Evolutionary conservation across 2,329 filamentous ascomycete species (phyloP).

Genomic region (Cladophialophora yegresii): DNA sequence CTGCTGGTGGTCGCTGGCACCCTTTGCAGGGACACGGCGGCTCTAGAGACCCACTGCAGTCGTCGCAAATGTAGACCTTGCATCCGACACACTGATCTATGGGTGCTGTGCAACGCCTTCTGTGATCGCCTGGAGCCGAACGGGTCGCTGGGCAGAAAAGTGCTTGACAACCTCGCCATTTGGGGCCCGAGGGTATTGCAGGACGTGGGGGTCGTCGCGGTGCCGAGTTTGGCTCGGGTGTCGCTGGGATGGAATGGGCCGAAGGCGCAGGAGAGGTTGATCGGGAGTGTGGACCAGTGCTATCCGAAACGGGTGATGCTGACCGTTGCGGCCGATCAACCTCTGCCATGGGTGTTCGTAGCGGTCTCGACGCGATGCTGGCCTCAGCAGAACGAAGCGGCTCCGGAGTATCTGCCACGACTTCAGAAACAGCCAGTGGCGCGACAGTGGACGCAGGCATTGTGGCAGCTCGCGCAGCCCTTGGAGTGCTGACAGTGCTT

Average conservation of each 20-base stretch:
- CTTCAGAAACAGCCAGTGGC: background rate
- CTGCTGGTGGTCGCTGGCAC: slow-evolving; percentile 25
- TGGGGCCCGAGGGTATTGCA: slow-evolving; percentile 34
- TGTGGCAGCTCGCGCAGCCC: background rate
- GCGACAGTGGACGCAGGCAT: background rate
- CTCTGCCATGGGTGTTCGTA: slow-evolving; percentile 28
- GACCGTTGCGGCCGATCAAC: slow-evolving; percentile 34
- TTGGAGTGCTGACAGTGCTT: slow-evolving; percentile 3
- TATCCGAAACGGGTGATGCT: slow-evolving; percentile 37
- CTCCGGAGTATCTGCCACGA: background rate
- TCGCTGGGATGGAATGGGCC: slow-evolving; percentile 46
- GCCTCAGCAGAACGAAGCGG: slow-evolving; percentile 13
- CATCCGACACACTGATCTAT: slow-evolving; percentile 51
- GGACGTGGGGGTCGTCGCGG: slow-evolving; percentile 17
- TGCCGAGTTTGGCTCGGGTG: slow-evolving; percentile 44
- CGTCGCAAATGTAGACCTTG: slow-evolving; percentile 50
- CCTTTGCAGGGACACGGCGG: slow-evolving; percentile 35
- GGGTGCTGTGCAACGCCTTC: slow-evolving; percentile 48
- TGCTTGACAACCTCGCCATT: slow-evolving; percentile 52
- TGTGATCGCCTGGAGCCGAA: slow-evolving; percentile 47
- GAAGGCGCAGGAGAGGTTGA: slow-evolving; percentile 44
- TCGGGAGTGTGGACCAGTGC: slow-evolving; percentile 44
- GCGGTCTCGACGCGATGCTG: slow-evolving; percentile 11
- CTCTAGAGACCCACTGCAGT: slow-evolving; percentile 42
- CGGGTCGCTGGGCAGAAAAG: slow-evolving; percentile 52